phyloP scores from a whole-genome alignment of 352 stramenopile species.

The Peronospora belbahrii region DNA sequence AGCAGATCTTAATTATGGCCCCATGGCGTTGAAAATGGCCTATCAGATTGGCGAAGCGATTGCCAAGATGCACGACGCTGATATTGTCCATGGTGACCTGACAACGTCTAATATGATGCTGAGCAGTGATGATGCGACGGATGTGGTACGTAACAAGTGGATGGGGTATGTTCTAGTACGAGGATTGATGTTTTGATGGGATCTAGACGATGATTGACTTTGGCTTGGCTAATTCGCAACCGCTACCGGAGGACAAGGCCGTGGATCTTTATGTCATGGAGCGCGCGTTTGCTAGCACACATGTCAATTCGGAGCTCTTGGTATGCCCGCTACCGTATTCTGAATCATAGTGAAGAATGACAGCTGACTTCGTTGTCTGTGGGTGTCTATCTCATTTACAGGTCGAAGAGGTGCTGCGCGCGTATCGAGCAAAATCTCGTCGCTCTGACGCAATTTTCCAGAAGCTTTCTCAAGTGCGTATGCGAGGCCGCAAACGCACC shows the following conservation, averaged over 20 bases:
- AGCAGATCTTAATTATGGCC: slow-evolving; percentile 45
- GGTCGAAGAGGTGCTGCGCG: slow-evolving; percentile 77
- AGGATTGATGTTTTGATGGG: not conserved
- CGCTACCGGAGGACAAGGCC: slow-evolving; percentile 85
- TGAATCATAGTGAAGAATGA: not conserved
- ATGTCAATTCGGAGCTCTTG: slow-evolving; percentile 79
- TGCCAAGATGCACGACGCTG: slow-evolving; percentile 87
- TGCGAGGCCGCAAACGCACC: slow-evolving; percentile 85
- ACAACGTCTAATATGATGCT: slow-evolving; percentile 93
- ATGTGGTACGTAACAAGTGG: slow-evolving; percentile 38
- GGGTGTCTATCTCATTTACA: slow-evolving; percentile 11
- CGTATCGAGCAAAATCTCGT: slow-evolving; percentile 79
- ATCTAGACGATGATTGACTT: slow-evolving; percentile 80
- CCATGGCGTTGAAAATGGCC: slow-evolving; percentile 53
- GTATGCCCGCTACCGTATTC: slow-evolving; percentile 18
- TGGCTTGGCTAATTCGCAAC: slow-evolving; percentile 75
- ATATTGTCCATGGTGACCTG: slow-evolving; percentile 90
- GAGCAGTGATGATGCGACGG: slow-evolving; percentile 45
- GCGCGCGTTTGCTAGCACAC: slow-evolving; percentile 86
- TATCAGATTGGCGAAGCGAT: slow-evolving; percentile 84
- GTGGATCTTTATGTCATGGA: slow-evolving; percentile 92
- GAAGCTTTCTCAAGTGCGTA: slow-evolving; percentile 82
- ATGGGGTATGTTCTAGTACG: not conserved
- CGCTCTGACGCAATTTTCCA: slow-evolving; percentile 73
- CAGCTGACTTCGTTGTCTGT: not conserved